A percentile compares a stretch with the other conserved stretches of the same genome.
These are phyloP conservation scores for Flaveria bidentis DNA, from an alignment of 129 eudicot genomes.

Conservation along the genomic window DNA sequence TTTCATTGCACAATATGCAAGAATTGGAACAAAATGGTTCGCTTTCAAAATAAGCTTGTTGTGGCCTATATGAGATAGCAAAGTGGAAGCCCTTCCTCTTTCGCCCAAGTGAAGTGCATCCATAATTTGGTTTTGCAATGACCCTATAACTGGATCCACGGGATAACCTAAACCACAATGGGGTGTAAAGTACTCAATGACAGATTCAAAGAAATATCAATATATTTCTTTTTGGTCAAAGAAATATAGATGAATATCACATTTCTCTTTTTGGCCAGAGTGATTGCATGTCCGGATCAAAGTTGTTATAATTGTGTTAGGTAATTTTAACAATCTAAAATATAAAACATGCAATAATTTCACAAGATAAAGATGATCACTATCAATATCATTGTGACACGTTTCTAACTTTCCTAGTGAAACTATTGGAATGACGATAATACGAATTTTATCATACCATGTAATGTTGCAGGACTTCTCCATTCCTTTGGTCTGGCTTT, in stretches of 20 bases:
- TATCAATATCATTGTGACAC: conserved; percentile 7
- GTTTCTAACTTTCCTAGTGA: not conserved
- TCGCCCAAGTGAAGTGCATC: conserved; percentile 71
- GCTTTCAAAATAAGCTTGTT: conserved; percentile 34
- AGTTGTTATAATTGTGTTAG: not conserved
- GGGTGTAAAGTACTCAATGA: conserved; percentile 27
- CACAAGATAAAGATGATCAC: not conserved
- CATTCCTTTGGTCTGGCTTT: conserved; percentile 24
- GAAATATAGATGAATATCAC: not conserved
- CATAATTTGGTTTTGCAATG: conserved; percentile 51
- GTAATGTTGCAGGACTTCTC: conserved; percentile 36
- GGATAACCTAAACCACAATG: conserved; percentile 37
- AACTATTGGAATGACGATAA: not conserved
- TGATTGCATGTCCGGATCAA: not conserved
- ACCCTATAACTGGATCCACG: conserved; percentile 19
- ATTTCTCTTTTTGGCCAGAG: conserved; percentile 1
- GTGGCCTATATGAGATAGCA: conserved; percentile 48
- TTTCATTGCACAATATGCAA: conserved; percentile 56
- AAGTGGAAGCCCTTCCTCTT: conserved; percentile 54
- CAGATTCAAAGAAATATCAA: conserved; percentile 2
- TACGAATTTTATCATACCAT: conserved; percentile 33
- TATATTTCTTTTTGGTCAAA: not conserved
- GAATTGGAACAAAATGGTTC: conserved; percentile 54
- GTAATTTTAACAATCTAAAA: not conserved
- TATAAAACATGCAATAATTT: not conserved